Conservation (phyloP, 768 basidiomycete genomes). For the Pleurotus citrinopileatus region DNA sequence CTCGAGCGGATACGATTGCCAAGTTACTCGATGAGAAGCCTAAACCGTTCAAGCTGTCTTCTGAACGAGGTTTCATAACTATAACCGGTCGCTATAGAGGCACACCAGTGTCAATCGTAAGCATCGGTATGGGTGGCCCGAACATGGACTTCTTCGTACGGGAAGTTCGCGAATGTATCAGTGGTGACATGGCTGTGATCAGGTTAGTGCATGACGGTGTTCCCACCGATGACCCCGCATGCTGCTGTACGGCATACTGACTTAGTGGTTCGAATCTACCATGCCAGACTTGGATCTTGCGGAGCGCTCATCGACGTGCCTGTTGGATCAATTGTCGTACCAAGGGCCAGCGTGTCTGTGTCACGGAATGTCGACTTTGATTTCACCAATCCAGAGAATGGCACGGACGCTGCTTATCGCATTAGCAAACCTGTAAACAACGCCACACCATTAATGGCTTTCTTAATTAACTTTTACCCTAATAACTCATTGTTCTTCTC, state of each 20-base stretch:
- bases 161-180: slow-evolving; percentile 72
- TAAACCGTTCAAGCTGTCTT: slow-evolving; percentile 57
- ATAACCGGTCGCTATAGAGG: slow-evolving; percentile 66
- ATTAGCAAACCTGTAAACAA: slow-evolving; percentile 63
- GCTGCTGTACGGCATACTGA: slow-evolving; percentile 8
- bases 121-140: slow-evolving; percentile 81
- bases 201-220: slow-evolving; percentile 33
- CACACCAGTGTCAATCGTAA: slow-evolving; percentile 66
- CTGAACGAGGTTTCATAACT: slow-evolving; percentile 75
- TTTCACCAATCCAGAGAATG: slow-evolving; percentile 46
- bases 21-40: slow-evolving; percentile 56
- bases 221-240: background rate
- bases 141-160: slow-evolving; percentile 87
- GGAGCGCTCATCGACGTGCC: slow-evolving; percentile 66
- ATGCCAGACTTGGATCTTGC: slow-evolving; percentile 73
- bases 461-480: slow-evolving; percentile 6
- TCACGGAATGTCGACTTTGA: slow-evolving; percentile 77
- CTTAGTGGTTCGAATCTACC: slow-evolving; percentile 10
- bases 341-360: slow-evolving; percentile 64
- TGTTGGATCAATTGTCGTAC: slow-evolving; percentile 76
- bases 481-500: slow-evolving; percentile 12
- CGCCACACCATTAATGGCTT: slow-evolving; percentile 3
- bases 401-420: slow-evolving; percentile 52
- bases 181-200: slow-evolving; percentile 54
- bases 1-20: slow-evolving; percentile 63